phyloP scores from a whole-genome alignment of 2,329 filamentous ascomycete species.

The Diplodia mutila region DNA sequence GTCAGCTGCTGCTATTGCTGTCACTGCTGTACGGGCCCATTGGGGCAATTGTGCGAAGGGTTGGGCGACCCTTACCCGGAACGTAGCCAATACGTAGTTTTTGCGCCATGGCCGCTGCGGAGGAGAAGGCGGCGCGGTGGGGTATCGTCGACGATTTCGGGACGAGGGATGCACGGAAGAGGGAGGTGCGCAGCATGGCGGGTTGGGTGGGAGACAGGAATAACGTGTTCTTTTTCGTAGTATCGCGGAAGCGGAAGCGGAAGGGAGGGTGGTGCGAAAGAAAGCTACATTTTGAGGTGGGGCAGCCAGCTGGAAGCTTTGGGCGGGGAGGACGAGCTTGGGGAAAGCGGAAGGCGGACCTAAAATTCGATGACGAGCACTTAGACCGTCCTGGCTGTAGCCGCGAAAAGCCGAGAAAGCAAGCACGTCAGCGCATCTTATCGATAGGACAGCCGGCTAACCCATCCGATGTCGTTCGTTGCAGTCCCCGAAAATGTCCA shows the following conservation, averaged over 20 bases:
- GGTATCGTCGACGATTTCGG: background rate
- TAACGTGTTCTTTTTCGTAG: background rate
- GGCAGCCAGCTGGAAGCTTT: background rate
- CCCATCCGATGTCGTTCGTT: slow-evolving; percentile 17
- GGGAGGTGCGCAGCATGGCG: slow-evolving; percentile 1
- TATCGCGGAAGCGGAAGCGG: background rate
- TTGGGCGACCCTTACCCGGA: slow-evolving; percentile 34
- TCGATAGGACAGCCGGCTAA: slow-evolving; percentile 8
- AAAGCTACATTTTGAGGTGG: slow-evolving; percentile 8
- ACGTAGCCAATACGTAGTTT: slow-evolving; percentile 45
- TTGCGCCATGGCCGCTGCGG: slow-evolving; percentile 31
- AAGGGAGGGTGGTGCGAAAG: background rate
- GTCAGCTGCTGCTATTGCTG: background rate
- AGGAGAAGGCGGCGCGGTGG: slow-evolving; percentile 21
- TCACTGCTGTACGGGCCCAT: background rate
- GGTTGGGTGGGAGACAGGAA: background rate
- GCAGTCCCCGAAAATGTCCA: background rate
- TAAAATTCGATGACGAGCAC: slow-evolving; percentile 22
- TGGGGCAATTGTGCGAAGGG: background rate
- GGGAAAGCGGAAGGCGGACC: background rate
- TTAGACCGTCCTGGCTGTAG: too few species aligned
- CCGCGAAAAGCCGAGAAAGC: background rate
- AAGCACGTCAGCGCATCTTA: background rate
- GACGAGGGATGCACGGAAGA: background rate
- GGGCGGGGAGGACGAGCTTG: slow-evolving; percentile 18